Base-by-base conservation (phyloP, 2,329 filamentous ascomycete genomes). In the Arthrobotrys sinensis region DNA sequence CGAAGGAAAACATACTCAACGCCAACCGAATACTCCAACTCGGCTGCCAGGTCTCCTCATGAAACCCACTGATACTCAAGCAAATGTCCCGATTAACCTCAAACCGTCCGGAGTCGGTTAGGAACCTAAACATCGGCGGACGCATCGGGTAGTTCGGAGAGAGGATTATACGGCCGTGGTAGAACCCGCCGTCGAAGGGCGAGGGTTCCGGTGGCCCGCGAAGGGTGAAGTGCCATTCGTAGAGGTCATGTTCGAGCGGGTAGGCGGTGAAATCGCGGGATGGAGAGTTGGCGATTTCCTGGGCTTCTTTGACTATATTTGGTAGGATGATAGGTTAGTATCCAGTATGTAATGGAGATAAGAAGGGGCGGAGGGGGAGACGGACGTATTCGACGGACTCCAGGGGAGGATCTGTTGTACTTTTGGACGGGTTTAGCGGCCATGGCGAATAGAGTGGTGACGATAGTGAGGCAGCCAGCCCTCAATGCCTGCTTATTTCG, bases 201-300 rank as follows among this genome's bases (percentile, higher is more conserved):
- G 93, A 94, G 16, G 89, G 88, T 36, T 89, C 87, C 0, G 95
- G 95, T 0, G 95, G 94, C 0, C 96, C 96, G 64, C 91, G 90
- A n/a, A 99, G 88, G 0, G 96, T 99, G 86, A 98, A 99, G 86
- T 99, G 96, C 96, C 96, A 99, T 85, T 98, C 94, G 85, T 97
- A 97, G 67, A 99, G 90, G 85, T 98, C 94, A 36, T 90, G 88
- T 83, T 98, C 95, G 79, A 95, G 89, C 0, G 96, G 96, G 3
- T 91, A 88, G 46, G 95, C 96, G 81, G 91, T 90, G 85, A 95
- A 96, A 86, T 97, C 93, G 67, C 92, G 87, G 1, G 93, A 96
- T 3, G 95, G 93, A 43, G 92, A 89, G 75, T 87, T 88, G 78
- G 93, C 90, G 70, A 99, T 89, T 84, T 98, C 96, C 76, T 92